Conservation (phyloP, 2,329 filamentous ascomycete species). For the Dactylellina leptospora region DNA sequence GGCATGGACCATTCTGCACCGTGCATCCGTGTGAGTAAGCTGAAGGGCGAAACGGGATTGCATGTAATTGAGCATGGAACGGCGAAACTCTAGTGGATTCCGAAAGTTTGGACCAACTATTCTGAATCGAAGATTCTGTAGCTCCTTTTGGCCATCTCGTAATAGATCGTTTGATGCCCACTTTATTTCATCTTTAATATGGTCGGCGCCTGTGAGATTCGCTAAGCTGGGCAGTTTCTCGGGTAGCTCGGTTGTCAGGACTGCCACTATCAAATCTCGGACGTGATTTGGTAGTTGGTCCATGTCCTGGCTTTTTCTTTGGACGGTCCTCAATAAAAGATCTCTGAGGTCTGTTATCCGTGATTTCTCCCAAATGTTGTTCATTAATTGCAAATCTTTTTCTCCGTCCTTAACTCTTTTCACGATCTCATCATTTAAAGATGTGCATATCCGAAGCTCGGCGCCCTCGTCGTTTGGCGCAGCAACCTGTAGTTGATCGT, state of each 20-base stretch:
- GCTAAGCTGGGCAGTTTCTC: background rate
- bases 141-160: background rate
- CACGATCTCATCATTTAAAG: background rate
- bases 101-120: background rate
- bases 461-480: background rate
- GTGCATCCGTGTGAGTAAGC: background rate
- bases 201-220: background rate
- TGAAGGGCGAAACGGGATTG: too few relatives aligned
- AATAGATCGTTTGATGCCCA: background rate
- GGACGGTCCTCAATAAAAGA: background rate
- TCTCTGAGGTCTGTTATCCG: background rate
- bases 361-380: constrained; percentile 9
- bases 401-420: background rate
- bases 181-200: background rate
- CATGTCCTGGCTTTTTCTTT: background rate
- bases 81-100: background rate
- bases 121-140: background rate
- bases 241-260: constrained; percentile 12
- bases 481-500: background rate
- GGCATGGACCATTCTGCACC: background rate
- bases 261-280: constrained; percentile 13
- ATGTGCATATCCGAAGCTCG: constrained; percentile 9
- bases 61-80: background rate
- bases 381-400: background rate
- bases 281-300: constrained; percentile 26